phyloP scores from a whole-genome alignment of 345 rosid species.

The Euphorbia tirucalli region DNA sequence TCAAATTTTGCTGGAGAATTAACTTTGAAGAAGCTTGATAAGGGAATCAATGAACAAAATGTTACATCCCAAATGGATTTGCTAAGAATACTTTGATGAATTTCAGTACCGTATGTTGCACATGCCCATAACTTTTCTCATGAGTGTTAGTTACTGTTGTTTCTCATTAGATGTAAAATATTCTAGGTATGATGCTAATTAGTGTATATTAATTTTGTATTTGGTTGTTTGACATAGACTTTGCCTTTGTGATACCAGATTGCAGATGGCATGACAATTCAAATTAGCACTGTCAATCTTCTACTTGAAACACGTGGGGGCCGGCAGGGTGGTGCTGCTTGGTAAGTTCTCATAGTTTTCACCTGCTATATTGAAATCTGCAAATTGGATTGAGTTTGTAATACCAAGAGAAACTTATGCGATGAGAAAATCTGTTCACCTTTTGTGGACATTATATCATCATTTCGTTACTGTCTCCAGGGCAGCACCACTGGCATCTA shows the following conservation, averaged over 20 bases:
- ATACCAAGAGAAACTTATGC: background rate
- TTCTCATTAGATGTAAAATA: slow-evolving; percentile 1
- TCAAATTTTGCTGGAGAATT: background rate
- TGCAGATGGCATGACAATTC: slow-evolving; percentile 99
- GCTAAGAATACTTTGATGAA: background rate
- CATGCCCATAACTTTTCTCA: background rate
- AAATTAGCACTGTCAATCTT: slow-evolving; percentile 84
- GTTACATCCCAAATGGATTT: background rate
- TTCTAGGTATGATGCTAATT: background rate
- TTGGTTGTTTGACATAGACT: background rate
- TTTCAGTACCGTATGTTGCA: background rate
- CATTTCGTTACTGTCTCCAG: slow-evolving; percentile 35
- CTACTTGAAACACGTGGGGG: slow-evolving; percentile 88
- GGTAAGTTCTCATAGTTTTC: slow-evolving; percentile 46
- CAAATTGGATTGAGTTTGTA: slow-evolving; percentile 3
- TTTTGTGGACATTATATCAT: background rate
- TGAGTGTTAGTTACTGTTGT: background rate
- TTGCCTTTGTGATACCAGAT: slow-evolving; percentile 51
- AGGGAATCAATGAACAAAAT: background rate
- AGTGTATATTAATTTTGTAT: slow-evolving; percentile 1
- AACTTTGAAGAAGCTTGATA: no score
- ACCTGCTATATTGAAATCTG: background rate
- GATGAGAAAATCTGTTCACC: background rate
- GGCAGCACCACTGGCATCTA: slow-evolving; percentile 94
- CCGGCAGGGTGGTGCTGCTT: slow-evolving; percentile 75